Percentiles rank a stretch among this genome's conserved stretches.
Conservation (phyloP, 1,284 basidiomycete genomes). For the Ustilago loliicola region DNA sequence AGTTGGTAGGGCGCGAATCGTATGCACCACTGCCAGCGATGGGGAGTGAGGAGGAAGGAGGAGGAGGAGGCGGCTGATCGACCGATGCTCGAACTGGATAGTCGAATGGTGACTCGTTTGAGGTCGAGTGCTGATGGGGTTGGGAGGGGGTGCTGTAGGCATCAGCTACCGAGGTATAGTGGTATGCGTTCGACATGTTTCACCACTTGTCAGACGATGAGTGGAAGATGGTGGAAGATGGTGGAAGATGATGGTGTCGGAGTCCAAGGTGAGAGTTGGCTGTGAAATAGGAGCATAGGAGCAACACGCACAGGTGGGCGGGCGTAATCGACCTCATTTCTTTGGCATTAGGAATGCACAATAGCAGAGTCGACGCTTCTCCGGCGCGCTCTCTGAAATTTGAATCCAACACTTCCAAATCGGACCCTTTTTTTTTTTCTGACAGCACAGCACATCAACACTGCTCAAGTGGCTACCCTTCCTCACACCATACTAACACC, state of each 20-base stretch:
- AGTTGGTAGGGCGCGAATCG: conserved; percentile 31
- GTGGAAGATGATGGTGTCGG: background rate
- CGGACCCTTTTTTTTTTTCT: conserved; percentile 11
- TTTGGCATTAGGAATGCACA: background rate
- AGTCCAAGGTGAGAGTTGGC: background rate
- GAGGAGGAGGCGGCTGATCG: conserved; percentile 19
- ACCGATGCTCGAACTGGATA: conserved; percentile 40
- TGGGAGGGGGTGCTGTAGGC: conserved; percentile 27
- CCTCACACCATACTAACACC: background rate
- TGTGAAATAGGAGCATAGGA: conserved; percentile 8
- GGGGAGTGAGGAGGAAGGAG: conserved; percentile 12
- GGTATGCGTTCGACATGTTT: conserved; percentile 37
- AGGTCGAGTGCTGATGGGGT: background rate
- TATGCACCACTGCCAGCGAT: conserved; percentile 24
- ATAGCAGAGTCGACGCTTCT: conserved; percentile 19
- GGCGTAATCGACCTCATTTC: background rate
- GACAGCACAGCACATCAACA: conserved; percentile 9
- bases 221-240: conserved; percentile 5
- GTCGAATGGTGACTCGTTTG: conserved; percentile 18
- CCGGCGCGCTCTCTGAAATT: conserved; percentile 17
- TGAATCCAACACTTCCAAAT: conserved; percentile 8
- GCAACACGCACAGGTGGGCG: background rate
- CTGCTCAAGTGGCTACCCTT: background rate
- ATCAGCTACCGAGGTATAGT: conserved; percentile 44
- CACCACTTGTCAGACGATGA: background rate